Conservation (phyloP, 2,329 filamentous ascomycete genomes). For the Diaporthe citri region DNA sequence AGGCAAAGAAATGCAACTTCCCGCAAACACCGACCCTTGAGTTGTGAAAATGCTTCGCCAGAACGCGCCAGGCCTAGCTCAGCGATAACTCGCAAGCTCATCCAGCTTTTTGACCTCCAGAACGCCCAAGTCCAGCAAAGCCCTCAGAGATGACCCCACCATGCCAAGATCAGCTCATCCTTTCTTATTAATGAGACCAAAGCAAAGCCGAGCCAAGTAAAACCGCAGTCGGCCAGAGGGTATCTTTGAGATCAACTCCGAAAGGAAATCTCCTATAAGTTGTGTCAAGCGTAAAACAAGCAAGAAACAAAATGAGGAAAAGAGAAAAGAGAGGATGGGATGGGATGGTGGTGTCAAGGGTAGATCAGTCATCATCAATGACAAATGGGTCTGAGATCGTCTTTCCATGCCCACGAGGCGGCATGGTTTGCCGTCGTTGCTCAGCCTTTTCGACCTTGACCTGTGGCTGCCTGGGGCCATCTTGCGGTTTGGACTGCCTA, state of each 20-base stretch:
- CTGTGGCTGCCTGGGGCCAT: not conserved
- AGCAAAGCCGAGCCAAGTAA: constrained; percentile 3
- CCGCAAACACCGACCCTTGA: not conserved
- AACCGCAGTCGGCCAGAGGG: not conserved
- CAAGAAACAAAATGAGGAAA: not conserved
- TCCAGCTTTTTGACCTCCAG: not conserved
- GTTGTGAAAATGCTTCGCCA: not conserved
- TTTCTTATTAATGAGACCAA: not conserved
- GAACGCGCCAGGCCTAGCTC: not conserved
- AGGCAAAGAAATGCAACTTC: not conserved
- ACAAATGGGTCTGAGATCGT: constrained; percentile 10
- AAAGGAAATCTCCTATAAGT: not conserved
- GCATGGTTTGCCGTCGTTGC: constrained; percentile 14
- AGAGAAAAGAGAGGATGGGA: not conserved
- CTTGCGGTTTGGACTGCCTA: not conserved
- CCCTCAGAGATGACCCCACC: not conserved
- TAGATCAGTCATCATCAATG: constrained; percentile 19
- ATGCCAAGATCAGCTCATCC: not conserved
- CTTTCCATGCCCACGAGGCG: not conserved
- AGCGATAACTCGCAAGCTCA: not conserved
- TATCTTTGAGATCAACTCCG: constrained; percentile 26
- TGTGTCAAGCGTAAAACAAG: not conserved
- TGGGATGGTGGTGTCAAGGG: not conserved
- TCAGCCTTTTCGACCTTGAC: constrained; percentile 15
- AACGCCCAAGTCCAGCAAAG: not conserved